Conservation (phyloP, 163 green algal species). For the Scenedesmus sp. region DNA sequence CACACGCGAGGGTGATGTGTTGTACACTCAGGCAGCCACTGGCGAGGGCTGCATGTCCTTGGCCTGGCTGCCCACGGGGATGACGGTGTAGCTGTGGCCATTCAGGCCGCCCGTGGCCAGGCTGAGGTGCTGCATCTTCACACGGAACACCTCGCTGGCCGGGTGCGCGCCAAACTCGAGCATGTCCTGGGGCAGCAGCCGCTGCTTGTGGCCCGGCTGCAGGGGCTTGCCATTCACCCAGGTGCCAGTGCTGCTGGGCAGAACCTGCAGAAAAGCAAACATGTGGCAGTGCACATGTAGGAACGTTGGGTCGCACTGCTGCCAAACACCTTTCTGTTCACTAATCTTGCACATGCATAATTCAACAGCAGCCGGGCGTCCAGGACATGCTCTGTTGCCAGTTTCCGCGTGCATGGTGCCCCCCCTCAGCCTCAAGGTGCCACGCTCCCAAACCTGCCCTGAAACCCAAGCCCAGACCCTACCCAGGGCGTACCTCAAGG, state of each 20-base stretch:
- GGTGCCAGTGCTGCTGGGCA: constrained; percentile 64
- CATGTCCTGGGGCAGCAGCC: constrained; percentile 73
- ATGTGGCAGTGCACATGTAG: neutral
- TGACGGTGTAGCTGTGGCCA: constrained; percentile 26
- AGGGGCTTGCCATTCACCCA: constrained; percentile 80
- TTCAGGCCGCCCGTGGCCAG: neutral
- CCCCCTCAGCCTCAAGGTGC: too few relatives aligned
- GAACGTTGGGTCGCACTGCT: neutral
- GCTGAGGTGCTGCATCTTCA: constrained; percentile 68
- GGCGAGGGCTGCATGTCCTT: constrained; percentile 38
- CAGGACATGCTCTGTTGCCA: too few relatives aligned
- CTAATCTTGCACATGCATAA: too few relatives aligned
- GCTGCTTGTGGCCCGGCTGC: neutral
- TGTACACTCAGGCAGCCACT: constrained; percentile 3
- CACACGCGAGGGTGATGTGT: neutral
- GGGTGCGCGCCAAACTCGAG: constrained; percentile 77
- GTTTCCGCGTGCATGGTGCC: too few relatives aligned
- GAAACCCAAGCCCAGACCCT: too few relatives aligned
- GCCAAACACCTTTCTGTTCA: too few relatives aligned
- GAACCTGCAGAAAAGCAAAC: constrained; percentile 64
- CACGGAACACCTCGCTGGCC: constrained; percentile 65
- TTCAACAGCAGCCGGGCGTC: too few relatives aligned
- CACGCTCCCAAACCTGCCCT: neutral
- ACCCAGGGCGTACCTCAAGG: too few relatives aligned
- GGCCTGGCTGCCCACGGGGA: constrained; percentile 7